These are phyloP conservation scores for Pestalotiopsis sp. DNA, from an alignment of 2,329 filamentous ascomycete species.

Conservation along the genomic window DNA sequence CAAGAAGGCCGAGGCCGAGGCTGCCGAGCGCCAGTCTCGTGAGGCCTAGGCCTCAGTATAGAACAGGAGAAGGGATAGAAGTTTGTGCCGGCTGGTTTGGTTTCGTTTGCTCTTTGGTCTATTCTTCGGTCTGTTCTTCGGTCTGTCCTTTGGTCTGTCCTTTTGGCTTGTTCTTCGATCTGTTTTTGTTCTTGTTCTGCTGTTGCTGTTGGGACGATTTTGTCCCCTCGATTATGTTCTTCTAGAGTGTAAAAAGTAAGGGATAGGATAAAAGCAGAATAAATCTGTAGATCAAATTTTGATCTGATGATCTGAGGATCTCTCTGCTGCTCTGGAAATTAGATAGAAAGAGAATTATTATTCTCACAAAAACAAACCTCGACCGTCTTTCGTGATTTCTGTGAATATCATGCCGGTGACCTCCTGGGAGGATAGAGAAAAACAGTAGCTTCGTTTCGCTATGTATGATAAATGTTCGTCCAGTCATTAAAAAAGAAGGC, in stretches of 20 bases:
- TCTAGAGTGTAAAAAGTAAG: neutral
- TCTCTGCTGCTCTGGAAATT: neutral
- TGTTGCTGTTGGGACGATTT: neutral
- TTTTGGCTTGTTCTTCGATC: no score
- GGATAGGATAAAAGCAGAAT: neutral
- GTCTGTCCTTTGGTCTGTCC: no score
- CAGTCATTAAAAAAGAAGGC: neutral
- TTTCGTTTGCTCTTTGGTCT: no score
- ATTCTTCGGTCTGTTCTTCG: no score
- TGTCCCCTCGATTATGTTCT: neutral
- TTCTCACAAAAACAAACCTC: neutral
- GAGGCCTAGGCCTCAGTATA: neutral
- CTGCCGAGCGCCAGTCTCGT: neutral
- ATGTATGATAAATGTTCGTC: neutral
- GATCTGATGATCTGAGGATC: neutral
- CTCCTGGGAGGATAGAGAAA: neutral
- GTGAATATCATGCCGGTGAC: neutral
- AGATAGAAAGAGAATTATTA: neutral
- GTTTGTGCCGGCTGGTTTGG: no score
- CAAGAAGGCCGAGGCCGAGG: conserved; percentile 29
- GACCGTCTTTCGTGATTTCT: neutral
- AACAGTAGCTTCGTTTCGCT: neutral
- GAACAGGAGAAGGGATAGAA: neutral
- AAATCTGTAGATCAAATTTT: neutral
- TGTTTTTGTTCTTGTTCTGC: neutral